Base-by-base conservation (phyloP, 192 early-diverging fungal genomes). In the Coemansia sp. region DNA sequence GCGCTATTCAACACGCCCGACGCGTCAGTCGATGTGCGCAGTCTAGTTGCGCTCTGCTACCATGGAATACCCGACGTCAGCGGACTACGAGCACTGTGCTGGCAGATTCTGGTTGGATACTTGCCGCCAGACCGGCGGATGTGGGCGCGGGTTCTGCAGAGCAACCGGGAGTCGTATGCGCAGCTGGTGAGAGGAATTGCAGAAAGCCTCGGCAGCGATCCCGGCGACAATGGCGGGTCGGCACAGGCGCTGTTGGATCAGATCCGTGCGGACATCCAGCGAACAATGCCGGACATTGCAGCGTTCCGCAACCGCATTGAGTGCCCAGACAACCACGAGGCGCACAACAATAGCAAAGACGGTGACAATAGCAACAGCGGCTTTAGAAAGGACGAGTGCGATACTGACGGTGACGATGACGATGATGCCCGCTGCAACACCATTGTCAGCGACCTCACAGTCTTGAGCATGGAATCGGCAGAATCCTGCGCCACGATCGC, bases 291-390 rank as follows among this genome's bases (percentile, higher is more conserved):
- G 5, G 71, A 67, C 64, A 72, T 67, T 50, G 48, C 64, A 16
- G 64, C 66, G 21, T 66, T 67, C 18, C 71, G 63, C 44, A 63
- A 39, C 41, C 38, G 18, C 2, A 53, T 49, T 21, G 57, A 42
- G 89, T 89, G 52, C 53, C 13, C 12, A 38, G 47, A 67, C 56
- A 67, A 57, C 10, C 23, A 19, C 47, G 23, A 42, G 9, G 41
- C 50, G 63, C 57, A 26, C 45, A 18, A 21, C 49, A 56, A n/a
- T 38, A 42, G 40, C 1, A 37, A 7, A 50, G 19, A 0, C n/a
- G 21, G 15, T 8, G 49, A 41, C 44, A 60, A 42, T 45, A 48
- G 70, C 42, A 18, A 16, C 54, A 26, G 32, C 18, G 21, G 37
- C 56, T 44, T 32, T 42, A 16, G 37, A 37, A 50, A 12, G n/a